A percentile compares a stretch with the other conserved stretches of the same genome.
phyloP scores from a whole-genome alignment of 495 filamentous ascomycete genomes.

The Thermothielavioides terrestris region DNA sequence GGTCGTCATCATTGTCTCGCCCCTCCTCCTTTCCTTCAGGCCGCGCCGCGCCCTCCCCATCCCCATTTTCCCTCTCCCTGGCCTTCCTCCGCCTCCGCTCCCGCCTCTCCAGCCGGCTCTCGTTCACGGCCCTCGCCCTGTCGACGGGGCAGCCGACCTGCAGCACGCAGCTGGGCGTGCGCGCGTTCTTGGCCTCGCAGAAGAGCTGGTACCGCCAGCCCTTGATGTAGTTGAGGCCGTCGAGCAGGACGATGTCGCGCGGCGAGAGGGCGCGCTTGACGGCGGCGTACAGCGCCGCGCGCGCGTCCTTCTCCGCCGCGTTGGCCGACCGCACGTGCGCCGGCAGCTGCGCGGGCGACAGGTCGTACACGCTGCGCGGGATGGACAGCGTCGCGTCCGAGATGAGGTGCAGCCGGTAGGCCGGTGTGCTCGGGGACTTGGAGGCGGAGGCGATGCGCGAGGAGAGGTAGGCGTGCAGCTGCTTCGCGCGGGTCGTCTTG shows the following conservation, averaged over 20 bases:
- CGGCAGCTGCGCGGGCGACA: slow-evolving; percentile 36
- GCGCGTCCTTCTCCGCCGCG: slow-evolving; percentile 77
- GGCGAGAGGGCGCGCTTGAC: slow-evolving; percentile 72
- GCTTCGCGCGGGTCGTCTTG: slow-evolving; percentile 76
- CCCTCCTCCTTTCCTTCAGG: slow-evolving; percentile 3
- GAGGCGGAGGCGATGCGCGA: slow-evolving; percentile 38
- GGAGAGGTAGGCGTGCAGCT: slow-evolving; percentile 61
- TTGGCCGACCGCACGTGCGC: slow-evolving; percentile 45
- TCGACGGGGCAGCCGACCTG: slow-evolving; percentile 75
- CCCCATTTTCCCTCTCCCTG: not conserved
- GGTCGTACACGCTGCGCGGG: slow-evolving; percentile 54
- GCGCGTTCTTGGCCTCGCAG: slow-evolving; percentile 84
- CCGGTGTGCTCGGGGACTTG: not conserved
- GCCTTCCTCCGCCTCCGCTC: slow-evolving; percentile 5
- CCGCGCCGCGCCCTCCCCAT: not conserved
- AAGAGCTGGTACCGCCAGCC: slow-evolving; percentile 93
- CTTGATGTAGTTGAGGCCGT: slow-evolving; percentile 96
- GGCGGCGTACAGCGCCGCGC: slow-evolving; percentile 76
- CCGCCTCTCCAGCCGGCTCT: slow-evolving; percentile 28
- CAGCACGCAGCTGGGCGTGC: slow-evolving; percentile 75
- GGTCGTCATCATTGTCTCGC: not conserved
- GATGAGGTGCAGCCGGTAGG: slow-evolving; percentile 57
- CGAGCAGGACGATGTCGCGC: slow-evolving; percentile 79
- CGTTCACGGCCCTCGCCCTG: slow-evolving; percentile 55
- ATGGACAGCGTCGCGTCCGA: slow-evolving; percentile 59